A percentile compares a stretch with the other conserved stretches of the same genome.
Conservation (phyloP, 2,329 filamentous ascomycete genomes). For the Zasmidium cellare region DNA sequence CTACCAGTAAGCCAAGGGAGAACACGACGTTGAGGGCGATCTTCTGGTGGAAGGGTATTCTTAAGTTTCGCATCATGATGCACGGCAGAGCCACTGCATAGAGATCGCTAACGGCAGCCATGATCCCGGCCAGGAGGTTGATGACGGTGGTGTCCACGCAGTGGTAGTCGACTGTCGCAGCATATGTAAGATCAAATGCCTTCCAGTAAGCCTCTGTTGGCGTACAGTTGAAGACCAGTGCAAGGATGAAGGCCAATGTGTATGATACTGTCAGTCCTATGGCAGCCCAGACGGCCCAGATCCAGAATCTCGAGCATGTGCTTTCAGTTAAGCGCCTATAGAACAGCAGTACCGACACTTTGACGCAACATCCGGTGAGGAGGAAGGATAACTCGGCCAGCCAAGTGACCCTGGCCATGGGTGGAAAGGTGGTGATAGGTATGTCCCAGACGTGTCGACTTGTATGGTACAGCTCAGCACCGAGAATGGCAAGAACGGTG, state of each 20-base stretch:
- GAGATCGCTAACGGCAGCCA: conserved; percentile 43
- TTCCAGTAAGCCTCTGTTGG: conserved; percentile 45
- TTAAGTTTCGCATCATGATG: conserved; percentile 47
- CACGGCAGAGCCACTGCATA: conserved; percentile 44
- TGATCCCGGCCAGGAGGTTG: conserved; percentile 39
- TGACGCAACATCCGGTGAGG: conserved; percentile 35
- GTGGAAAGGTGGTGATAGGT: conserved; percentile 15
- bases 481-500: conserved; percentile 23
- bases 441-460: conserved; percentile 41
- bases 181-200: conserved; percentile 37
- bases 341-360: conserved; percentile 42
- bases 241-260: conserved; percentile 38
- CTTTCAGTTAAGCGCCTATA: conserved; percentile 43
- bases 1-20: conserved; percentile 29
- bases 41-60: conserved; percentile 45
- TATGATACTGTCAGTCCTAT: conserved; percentile 43
- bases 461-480: conserved; percentile 29
- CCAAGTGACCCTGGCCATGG: conserved; percentile 33
- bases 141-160: conserved; percentile 42
- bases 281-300: conserved; percentile 37
- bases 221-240: conserved; percentile 39
- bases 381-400: conserved; percentile 36
- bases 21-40: conserved; percentile 45
- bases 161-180: conserved; percentile 30
- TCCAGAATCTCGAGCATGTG: conserved; percentile 37